Conservation (phyloP, 2,329 filamentous ascomycete genomes). For the Colletotrichum falcatum region DNA sequence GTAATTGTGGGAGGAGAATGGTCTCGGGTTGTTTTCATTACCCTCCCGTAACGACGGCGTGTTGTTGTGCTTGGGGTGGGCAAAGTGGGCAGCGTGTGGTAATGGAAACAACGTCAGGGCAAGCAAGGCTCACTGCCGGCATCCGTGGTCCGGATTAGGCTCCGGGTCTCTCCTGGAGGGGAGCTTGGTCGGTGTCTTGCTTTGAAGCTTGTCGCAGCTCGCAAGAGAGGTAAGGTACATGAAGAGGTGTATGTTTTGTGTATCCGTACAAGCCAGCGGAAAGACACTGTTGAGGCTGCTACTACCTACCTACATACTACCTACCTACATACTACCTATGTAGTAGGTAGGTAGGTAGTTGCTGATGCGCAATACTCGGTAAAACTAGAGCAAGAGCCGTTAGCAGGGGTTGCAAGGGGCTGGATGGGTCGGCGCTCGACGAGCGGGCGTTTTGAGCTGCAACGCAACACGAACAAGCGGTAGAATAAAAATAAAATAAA, state of each 20-base stretch:
- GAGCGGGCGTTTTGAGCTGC: constrained; percentile 38
- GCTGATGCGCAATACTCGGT: background rate
- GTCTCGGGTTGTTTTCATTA: constrained; percentile 28
- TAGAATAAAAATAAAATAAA: constrained; percentile 12
- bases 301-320: too few species aligned
- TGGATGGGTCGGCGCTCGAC: constrained; percentile 30
- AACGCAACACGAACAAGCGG: constrained; percentile 38
- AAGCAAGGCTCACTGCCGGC: constrained; percentile 16
- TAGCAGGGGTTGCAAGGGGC: background rate
- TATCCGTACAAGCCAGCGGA: background rate
- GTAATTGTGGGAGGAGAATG: constrained; percentile 31
- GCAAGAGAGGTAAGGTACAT: background rate
- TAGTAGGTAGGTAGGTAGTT: background rate
- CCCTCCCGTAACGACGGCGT: constrained; percentile 1
- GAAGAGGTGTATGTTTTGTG: background rate
- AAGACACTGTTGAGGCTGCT: background rate
- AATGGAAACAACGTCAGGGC: constrained; percentile 31
- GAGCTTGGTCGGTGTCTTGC: constrained; percentile 17
- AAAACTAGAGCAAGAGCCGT: background rate
- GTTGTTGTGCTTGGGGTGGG: background rate
- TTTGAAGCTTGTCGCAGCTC: constrained; percentile 10
- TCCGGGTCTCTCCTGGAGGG: constrained; percentile 1
- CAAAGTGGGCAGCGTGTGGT: background rate
- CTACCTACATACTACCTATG: too few species aligned
- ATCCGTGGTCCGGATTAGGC: background rate